Base-by-base conservation (phyloP, 257 asterid species). In the Solanum ossicruentum region DNA sequence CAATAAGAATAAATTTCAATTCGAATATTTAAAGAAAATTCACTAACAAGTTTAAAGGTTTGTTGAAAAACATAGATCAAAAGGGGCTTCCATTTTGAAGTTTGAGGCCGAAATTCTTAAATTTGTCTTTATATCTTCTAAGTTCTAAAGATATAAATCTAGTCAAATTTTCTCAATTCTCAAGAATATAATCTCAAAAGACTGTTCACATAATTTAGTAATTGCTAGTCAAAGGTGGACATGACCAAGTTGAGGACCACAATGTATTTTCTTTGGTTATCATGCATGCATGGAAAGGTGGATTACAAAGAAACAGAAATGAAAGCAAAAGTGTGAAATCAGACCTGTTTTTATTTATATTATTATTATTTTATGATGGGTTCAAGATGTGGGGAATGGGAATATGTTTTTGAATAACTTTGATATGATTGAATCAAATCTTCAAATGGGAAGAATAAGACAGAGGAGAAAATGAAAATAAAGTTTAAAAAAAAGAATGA, bases 271-370 rank as follows among this genome's bases (percentile, higher is more conserved):
- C 63, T 78, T 78, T 39, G 83, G 49, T 78, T 78, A 72, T 78
- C 83, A 78, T 78, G 83, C 83, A 78, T 78, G 83, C 83, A 78
- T 78, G 83, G 83, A 78, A 78, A 78, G 83, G 63, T 78, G 18
- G 61, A 21, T 78, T 51, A 26, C 82, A 77, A 51, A 15, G 65
- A 77, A 77, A 77, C 63, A 77, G 82, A 51, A 52, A 78, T 26
- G 83, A 78, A 78, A 52, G 83, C 18, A 28, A 52, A 78, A 78
- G 83, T 52, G 51, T 26, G 47, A 78, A 72, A 52, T 28, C 66
- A 52, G 65, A 52, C 66, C 66, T 77, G 26, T n/a, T 56, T 4
- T 43, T 43, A 5, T 43, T 43, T 7, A 7, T 5, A 43, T 5
- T 43, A 43, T 61, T 61, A 61, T 61, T 61, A 61, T 61, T 61